Conservation (phyloP, 352 stramenopile genomes). For the Globisporangium middletonii region DNA sequence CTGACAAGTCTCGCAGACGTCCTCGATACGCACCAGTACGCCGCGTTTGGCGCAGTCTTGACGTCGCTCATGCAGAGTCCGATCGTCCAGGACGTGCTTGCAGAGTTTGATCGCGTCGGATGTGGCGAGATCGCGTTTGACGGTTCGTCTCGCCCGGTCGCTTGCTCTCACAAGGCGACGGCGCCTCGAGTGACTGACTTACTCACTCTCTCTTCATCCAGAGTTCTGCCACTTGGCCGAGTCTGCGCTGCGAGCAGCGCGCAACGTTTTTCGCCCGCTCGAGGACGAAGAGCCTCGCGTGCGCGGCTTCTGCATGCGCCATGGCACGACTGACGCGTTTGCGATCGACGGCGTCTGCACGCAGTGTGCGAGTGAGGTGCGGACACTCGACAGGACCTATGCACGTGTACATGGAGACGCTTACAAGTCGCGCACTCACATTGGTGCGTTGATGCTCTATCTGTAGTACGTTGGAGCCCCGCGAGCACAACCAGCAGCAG, state of each 20-base stretch:
- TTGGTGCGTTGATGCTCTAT: too few relatives aligned
- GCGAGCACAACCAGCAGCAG: too few relatives aligned
- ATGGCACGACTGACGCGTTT: conserved; percentile 34
- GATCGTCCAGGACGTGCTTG: conserved; percentile 28
- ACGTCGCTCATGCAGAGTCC: conserved; percentile 40
- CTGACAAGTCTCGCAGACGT: conserved; percentile 16
- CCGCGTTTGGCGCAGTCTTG: conserved; percentile 21
- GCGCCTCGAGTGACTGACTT: not conserved
- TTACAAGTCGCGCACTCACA: too few relatives aligned
- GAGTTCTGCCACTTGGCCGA: conserved; percentile 46
- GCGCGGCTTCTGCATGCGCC: conserved; percentile 48
- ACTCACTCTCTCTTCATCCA: conserved; percentile 3
- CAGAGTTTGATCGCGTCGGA: conserved; percentile 48
- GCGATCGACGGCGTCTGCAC: conserved; percentile 43
- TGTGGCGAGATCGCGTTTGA: conserved; percentile 54
- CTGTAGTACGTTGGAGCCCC: too few relatives aligned
- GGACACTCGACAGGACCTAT: not conserved
- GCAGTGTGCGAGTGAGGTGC: conserved; percentile 41
- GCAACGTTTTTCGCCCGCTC: conserved; percentile 19
- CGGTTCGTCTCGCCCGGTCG: conserved; percentile 13
- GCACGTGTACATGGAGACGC: too few relatives aligned
- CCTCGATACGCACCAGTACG: conserved; percentile 19
- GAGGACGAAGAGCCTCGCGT: conserved; percentile 32
- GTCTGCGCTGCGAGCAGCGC: conserved; percentile 27
- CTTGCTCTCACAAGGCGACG: not conserved